Evolutionary conservation across 1,284 basidiomycete species (phyloP).

Genomic region (Marasmius tenuissimus): DNA sequence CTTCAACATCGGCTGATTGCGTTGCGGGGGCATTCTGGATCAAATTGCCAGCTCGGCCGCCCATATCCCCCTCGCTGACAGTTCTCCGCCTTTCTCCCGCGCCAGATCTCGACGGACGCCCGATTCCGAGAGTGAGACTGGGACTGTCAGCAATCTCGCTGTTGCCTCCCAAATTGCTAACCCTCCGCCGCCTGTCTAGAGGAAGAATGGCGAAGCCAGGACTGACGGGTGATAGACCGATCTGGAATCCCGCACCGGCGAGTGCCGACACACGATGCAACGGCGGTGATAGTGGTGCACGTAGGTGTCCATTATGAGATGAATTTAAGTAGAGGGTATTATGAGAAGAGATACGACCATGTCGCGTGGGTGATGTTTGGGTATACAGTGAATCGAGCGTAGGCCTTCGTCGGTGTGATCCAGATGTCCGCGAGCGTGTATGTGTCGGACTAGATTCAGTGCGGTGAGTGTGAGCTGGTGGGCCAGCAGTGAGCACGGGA

Average conservation of each 20-base stretch:
- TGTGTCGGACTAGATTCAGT: background rate
- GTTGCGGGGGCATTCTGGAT: background rate
- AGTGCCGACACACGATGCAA: slow-evolving; percentile 37
- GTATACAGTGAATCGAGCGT: slow-evolving; percentile 7
- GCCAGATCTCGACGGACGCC: slow-evolving; percentile 19
- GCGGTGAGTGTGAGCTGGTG: slow-evolving; percentile 7
- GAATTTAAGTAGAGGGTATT: slow-evolving; percentile 5
- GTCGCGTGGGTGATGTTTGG: background rate
- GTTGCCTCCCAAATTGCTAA: slow-evolving; percentile 30
- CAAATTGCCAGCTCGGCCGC: slow-evolving; percentile 16
- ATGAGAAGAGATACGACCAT: slow-evolving; percentile 9
- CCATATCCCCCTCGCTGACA: slow-evolving; percentile 49
- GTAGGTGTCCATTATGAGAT: slow-evolving; percentile 7
- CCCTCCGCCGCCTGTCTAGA: slow-evolving; percentile 44
- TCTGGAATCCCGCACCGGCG: slow-evolving; percentile 59
- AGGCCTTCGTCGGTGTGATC: slow-evolving; percentile 7
- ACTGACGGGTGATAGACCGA: slow-evolving; percentile 70
- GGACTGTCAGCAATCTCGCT: slow-evolving; percentile 12
- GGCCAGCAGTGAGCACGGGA: slow-evolving; percentile 16
- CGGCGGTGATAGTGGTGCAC: slow-evolving; percentile 21
- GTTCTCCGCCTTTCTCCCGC: slow-evolving; percentile 37
- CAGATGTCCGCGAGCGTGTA: slow-evolving; percentile 2
- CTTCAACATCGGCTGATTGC: background rate
- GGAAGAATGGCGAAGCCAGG: slow-evolving; percentile 71
- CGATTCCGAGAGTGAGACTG: slow-evolving; percentile 24